Evolutionary conservation across 306 rosid species (phyloP).

Genomic region (Medicago lupulina): DNA sequence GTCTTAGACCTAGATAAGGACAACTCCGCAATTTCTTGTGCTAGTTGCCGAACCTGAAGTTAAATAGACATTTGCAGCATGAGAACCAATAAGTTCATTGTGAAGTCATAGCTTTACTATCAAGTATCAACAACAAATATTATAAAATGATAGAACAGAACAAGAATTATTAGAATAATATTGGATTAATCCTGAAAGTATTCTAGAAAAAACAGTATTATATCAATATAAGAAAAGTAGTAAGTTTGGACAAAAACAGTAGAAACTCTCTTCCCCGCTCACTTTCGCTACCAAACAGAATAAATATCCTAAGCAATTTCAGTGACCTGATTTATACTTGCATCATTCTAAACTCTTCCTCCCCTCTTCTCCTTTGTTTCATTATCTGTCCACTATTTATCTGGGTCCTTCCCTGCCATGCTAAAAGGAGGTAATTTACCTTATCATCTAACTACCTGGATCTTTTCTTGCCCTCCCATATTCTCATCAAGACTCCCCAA

Average conservation of each 20-base stretch:
- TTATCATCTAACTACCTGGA: too few relatives aligned
- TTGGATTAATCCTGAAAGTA: not conserved
- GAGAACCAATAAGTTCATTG: conserved; percentile 1
- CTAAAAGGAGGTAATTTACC: not conserved
- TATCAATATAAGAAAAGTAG: conserved; percentile 13
- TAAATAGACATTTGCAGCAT: conserved; percentile 5
- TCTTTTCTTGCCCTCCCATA: not conserved
- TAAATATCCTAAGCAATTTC: conserved; percentile 4
- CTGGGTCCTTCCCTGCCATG: not conserved
- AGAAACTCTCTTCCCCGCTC: not conserved
- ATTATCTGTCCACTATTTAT: not conserved
- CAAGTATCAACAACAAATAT: not conserved
- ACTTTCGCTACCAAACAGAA: conserved; percentile 10
- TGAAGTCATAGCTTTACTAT: conserved; percentile 19
- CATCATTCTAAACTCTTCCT: not conserved
- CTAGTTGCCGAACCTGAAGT: conserved; percentile 73
- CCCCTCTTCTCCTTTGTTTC: not conserved
- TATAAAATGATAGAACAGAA: conserved; percentile 20
- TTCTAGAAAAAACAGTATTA: not conserved
- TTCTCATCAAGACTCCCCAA: conserved; percentile 3
- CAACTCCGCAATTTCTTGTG: conserved; percentile 81
- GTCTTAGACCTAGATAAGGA: conserved; percentile 65
- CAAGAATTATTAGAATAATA: conserved; percentile 21
- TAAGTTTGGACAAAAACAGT: conserved; percentile 9
- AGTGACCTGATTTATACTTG: not conserved